Evolutionary conservation across 1,284 basidiomycete genomes (phyloP).

Genomic region (Fomitopsis palustris): DNA sequence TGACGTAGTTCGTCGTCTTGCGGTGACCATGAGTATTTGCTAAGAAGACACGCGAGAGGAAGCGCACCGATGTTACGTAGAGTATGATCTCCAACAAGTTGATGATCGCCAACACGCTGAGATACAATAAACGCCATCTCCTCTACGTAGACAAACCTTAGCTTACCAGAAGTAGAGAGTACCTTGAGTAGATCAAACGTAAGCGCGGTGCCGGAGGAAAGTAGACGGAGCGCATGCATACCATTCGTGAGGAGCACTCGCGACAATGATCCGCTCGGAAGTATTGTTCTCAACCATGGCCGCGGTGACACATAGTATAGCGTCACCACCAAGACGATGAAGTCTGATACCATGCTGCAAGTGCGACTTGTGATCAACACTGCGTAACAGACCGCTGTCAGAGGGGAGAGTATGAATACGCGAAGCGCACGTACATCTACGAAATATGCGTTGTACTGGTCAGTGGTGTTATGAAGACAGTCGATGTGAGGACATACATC

Average conservation of each 20-base stretch:
- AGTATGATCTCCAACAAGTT: neutral
- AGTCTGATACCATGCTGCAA: neutral
- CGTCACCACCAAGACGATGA: neutral
- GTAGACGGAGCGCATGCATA: neutral
- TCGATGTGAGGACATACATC: neutral
- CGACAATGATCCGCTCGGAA: neutral
- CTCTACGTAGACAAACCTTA: no score
- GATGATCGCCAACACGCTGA: neutral
- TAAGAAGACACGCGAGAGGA: neutral
- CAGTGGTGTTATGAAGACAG: no score
- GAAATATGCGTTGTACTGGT: no score
- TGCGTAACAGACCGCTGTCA: neutral
- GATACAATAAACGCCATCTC: neutral
- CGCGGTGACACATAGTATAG: neutral
- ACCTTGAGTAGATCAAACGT: neutral
- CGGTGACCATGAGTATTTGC: neutral
- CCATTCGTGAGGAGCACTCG: neutral
- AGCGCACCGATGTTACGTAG: neutral
- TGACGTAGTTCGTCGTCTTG: neutral
- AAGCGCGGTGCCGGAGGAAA: neutral
- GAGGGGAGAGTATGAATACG: neutral
- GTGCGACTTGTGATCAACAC: neutral
- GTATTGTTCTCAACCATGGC: neutral
- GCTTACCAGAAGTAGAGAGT: neutral
- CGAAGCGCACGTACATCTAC: neutral